Evolutionary conservation across 1,284 basidiomycete genomes (phyloP), one percentile per base, ranked within the genome.

Genomic region (Fomitopsis palustris): DNA sequence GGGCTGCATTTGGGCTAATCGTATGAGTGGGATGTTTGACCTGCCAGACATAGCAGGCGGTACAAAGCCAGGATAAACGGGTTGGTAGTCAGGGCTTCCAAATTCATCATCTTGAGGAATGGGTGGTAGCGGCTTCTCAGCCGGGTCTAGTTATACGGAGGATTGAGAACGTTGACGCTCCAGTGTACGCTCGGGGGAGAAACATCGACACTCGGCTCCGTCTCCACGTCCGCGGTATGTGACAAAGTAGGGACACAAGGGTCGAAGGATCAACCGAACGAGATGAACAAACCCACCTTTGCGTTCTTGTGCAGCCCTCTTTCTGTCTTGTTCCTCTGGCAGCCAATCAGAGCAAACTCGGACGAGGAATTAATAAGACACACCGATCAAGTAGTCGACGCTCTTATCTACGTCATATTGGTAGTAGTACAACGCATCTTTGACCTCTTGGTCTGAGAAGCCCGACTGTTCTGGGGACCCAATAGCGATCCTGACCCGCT

Each of bases 331-430:
- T 69, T 87, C 84, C 71, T 86, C 88, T 90, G 68, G 53, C 55
- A 37, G 38, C 51, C 35, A 3, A 58, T 38, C 37, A 45, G 23
- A 23, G 55, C 49, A 17, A 37, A 29, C 38, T 19, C 35, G 21
- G 35, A 16, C 53, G 38, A 10, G 29, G 39, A 27, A 42, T 55
- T 23, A 4, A 45, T 2, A 41, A 19, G 45, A 75, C 84, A 63
- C 63, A 92, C 90, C 85, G 43, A 90, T 66, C 25, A 95, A 78
- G 82, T 87, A 92, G 39, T 84, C 75, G 16, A 96, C 76, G 6
- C 92, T 87, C 68, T 88, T 82, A 42, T 93, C 86, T 19, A 92
- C 82, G 68, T 98, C 88, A 68, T 97, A 98, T 75, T 92, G 93
- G 66, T 81, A 86, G 66, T 98, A 88, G 90, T 95, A 98, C 47